Conservation (phyloP, 208 protist species). For the Tritrichomonas musculus region DNA sequence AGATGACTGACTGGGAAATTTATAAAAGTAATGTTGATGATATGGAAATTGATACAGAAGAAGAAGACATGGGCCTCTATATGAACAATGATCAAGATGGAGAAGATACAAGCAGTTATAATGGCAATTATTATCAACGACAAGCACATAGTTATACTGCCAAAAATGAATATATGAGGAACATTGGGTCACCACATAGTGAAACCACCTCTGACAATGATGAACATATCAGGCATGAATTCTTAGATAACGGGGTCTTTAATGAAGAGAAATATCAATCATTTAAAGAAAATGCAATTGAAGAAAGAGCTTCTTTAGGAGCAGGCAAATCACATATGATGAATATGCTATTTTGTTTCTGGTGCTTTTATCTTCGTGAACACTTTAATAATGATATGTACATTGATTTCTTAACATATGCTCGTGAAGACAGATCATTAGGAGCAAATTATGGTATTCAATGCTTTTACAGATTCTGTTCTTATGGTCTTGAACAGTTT, state of each 20-base stretch:
- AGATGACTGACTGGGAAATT: no score
- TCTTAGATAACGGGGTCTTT: background rate
- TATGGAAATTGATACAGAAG: no score
- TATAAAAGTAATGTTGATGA: no score
- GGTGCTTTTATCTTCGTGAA: background rate
- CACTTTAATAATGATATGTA: constrained; percentile 2
- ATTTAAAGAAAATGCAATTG: background rate
- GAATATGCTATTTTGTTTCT: constrained; percentile 9
- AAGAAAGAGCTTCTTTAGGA: background rate
- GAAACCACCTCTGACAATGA: background rate
- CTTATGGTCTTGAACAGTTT: background rate
- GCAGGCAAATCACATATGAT: background rate
- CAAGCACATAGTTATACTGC: no score
- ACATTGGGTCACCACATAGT: no score
- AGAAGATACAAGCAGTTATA: no score
- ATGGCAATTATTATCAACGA: no score
- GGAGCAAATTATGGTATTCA: background rate
- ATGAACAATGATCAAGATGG: no score
- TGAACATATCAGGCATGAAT: background rate
- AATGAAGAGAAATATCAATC: background rate
- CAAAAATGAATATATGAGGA: no score
- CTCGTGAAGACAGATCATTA: background rate
- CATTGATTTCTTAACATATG: background rate
- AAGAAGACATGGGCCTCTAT: no score
- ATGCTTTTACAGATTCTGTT: background rate